Evolutionary conservation across 768 basidiomycete genomes (phyloP).

Genomic region (Galerina sulciceps): DNA sequence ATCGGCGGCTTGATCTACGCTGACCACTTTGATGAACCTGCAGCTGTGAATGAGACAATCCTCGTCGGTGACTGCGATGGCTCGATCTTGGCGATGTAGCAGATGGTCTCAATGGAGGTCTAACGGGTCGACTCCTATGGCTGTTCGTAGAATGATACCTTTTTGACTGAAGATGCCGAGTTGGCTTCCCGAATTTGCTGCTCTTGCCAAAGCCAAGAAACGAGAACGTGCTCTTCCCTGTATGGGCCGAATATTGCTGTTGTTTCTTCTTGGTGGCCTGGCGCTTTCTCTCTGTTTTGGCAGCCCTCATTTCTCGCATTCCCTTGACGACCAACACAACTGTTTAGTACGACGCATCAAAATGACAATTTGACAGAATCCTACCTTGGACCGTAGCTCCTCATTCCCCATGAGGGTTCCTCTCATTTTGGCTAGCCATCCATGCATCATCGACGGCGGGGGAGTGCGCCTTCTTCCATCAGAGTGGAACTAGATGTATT

Average conservation of each 20-base stretch:
- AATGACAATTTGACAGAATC: not conserved
- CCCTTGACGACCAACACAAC: slow-evolving; percentile 40
- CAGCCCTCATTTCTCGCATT: slow-evolving; percentile 72
- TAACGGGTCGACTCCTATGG: slow-evolving; percentile 10
- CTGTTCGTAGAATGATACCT: slow-evolving; percentile 10
- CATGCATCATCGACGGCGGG: slow-evolving; percentile 65
- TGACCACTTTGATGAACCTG: slow-evolving; percentile 10
- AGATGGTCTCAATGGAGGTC: slow-evolving; percentile 17
- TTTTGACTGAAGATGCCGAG: not conserved
- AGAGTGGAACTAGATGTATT: slow-evolving; percentile 37
- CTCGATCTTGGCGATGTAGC: slow-evolving; percentile 10
- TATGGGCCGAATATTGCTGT: slow-evolving; percentile 19
- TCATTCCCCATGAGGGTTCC: slow-evolving; percentile 73
- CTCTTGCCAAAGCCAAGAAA: slow-evolving; percentile 23
- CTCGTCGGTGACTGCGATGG: slow-evolving; percentile 14
- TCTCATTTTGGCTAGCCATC: slow-evolving; percentile 81
- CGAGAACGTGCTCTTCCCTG: slow-evolving; percentile 23
- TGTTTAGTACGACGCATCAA: not conserved
- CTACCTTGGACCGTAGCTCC: slow-evolving; percentile 51
- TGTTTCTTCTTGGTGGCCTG: slow-evolving; percentile 21
- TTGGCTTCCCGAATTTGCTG: not conserved
- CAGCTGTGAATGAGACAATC: slow-evolving; percentile 12
- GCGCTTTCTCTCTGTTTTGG: slow-evolving; percentile 33
- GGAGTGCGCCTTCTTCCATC: slow-evolving; percentile 52
- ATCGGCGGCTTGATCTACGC: slow-evolving; percentile 19